Evolutionary conservation across 169 alveolate genomes (phyloP).

Genomic region (Plasmodium knowlesi): DNA sequence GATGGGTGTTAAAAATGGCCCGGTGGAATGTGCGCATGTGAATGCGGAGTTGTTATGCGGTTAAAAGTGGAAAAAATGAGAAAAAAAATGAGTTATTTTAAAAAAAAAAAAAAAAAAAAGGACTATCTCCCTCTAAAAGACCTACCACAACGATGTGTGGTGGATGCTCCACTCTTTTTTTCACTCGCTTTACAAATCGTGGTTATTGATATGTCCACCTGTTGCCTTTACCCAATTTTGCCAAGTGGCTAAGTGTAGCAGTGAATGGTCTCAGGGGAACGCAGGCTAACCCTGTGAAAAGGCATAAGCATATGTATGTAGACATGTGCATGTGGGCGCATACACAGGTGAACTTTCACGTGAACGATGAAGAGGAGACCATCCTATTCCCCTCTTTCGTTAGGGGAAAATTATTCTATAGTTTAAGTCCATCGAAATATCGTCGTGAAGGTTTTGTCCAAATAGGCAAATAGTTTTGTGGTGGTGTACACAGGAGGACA

Average conservation of each 20-base stretch:
- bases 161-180: background rate
- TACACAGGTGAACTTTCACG: background rate
- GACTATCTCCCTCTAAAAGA: background rate
- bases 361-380: background rate
- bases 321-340: background rate
- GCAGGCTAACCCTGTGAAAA: background rate
- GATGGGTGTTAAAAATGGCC: background rate
- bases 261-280: background rate
- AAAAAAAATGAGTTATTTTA: background rate
- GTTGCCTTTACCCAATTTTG: background rate
- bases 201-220: background rate
- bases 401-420: background rate
- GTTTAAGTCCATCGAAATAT: constrained; percentile 1
- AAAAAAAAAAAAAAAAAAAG: background rate
- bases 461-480: background rate
- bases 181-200: background rate
- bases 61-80: background rate
- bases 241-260: background rate
- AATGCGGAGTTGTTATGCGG: background rate
- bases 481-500: background rate
- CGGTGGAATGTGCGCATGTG: background rate
- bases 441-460: background rate
- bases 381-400: background rate
- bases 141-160: background rate
- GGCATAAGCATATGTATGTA: background rate